Base-by-base conservation (phyloP, 495 filamentous ascomycete species). In the Trichoderma reesei region DNA sequence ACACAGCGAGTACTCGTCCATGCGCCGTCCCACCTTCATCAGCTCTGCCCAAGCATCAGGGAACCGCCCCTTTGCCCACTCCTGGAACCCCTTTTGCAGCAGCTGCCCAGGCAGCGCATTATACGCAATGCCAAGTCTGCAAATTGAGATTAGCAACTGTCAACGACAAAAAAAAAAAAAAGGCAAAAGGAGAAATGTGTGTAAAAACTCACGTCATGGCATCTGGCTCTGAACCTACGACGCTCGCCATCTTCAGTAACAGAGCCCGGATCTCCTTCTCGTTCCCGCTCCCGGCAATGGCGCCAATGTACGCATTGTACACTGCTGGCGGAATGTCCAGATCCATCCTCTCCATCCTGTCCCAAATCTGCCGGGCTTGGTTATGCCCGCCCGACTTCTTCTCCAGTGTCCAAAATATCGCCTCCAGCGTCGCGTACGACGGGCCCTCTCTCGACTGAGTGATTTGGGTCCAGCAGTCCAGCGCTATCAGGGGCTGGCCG, bases 401-500 rank as follows among this genome's bases (percentile, higher is more conserved):
- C 73, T 92, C 86, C 73, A 90, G 96, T 3, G 84, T 80, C 62
- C 88, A 84, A 65, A 98, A 88, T 26, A 89, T 87, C 37, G 92
- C 87, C 9, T 83, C 82, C 60, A 98, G 82, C 61, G 86, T 91
- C 34, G 80, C 82, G 65, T 91, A 89, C 9, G 85, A 87, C 2
- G 94, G 94, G 0, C 94, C 94, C 72, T 97, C 92, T 14, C 81
- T 77, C 0, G 86, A 89, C 63, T 82, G 80, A 7, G 86, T 83
- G 59, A 98, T 90, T 34, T 95, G 83, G 20, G 83, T 79, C 89
- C 93, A 98, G 67, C 92, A 90, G 41, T 84, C 80, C 67, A 94
- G 78, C 14, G 88, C 88, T 42, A 82, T 81, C 62, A 80, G 73
- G 0, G 86, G 77, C 60, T 85, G 77, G 1, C 81, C 88, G 71